Evolutionary conservation across 305 asterid species (phyloP).

Genomic region (Nicotiana rustica): DNA sequence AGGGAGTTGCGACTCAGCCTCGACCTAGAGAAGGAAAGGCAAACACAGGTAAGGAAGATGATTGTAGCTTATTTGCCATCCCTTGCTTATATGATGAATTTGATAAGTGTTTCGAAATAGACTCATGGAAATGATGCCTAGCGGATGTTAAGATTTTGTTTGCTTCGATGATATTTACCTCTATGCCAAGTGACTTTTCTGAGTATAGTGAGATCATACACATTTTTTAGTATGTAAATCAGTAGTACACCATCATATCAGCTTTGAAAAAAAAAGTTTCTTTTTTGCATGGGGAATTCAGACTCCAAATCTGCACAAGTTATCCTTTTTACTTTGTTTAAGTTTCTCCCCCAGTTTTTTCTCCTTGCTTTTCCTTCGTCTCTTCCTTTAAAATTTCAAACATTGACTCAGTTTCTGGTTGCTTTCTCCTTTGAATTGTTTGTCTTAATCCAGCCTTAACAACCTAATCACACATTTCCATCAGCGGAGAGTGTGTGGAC

Average conservation of each 20-base stretch:
- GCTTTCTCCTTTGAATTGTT: constrained; percentile 27
- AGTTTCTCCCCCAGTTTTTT: not conserved
- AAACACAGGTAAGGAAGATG: constrained; percentile 72
- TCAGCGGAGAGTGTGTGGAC: constrained; percentile 5
- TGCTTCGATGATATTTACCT: constrained; percentile 16
- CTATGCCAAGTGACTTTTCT: not conserved
- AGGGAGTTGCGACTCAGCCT: constrained; percentile 90
- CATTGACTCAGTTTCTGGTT: not conserved
- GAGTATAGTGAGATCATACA: constrained; percentile 12
- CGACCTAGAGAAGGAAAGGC: constrained; percentile 97
- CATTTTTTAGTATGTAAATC: not conserved
- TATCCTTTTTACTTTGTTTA: constrained; percentile 8
- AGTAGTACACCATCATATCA: constrained; percentile 29
- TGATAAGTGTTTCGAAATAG: constrained; percentile 12
- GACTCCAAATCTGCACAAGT: not conserved
- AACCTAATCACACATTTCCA: not conserved
- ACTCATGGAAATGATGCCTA: not conserved
- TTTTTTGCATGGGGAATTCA: not conserved
- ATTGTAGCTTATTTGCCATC: constrained; percentile 26
- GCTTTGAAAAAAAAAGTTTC: not conserved
- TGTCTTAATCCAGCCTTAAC: not conserved
- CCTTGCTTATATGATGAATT: constrained; percentile 1
- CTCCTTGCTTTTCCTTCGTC: constrained; percentile 16
- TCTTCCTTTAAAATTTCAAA: not conserved
- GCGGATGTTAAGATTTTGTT: not conserved